phyloP scores from a whole-genome alignment of 257 asterid genomes.

The Solanum microdontum region DNA sequence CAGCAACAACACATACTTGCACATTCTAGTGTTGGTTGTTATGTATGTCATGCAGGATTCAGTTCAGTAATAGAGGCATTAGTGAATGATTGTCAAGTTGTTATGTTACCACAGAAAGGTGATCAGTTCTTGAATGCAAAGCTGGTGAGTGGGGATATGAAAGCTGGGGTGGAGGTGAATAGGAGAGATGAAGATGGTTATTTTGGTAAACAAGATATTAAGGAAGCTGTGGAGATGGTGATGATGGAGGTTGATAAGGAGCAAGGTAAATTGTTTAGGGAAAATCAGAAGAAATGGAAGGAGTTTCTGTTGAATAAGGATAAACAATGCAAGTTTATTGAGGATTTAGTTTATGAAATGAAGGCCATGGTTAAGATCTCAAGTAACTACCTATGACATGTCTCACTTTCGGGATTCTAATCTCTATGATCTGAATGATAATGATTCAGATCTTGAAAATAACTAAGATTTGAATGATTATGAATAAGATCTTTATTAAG shows the following conservation, averaged over 20 bases:
- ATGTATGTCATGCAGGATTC: conserved; percentile 39
- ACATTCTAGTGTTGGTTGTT: conserved; percentile 34
- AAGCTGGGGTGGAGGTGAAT: conserved; percentile 40
- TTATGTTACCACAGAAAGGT: conserved; percentile 35
- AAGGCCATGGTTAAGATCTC: conserved; percentile 1
- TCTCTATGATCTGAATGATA: too few species aligned
- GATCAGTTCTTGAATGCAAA: conserved; percentile 32
- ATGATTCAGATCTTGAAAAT: too few species aligned
- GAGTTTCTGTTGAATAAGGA: conserved; percentile 22
- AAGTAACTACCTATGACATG: background rate
- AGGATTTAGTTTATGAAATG: conserved; percentile 25
- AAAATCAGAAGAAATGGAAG: conserved; percentile 32
- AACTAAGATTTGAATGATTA: too few species aligned
- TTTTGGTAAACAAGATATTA: conserved; percentile 24
- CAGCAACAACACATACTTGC: conserved; percentile 46
- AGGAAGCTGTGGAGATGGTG: conserved; percentile 22
- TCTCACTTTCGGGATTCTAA: background rate
- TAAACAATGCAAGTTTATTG: conserved; percentile 20
- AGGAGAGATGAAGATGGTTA: conserved; percentile 49
- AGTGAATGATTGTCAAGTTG: conserved; percentile 40
- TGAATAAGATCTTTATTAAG: too few species aligned
- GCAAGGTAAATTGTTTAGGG: conserved; percentile 13
- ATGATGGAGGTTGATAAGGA: conserved; percentile 10
- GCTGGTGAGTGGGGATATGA: conserved; percentile 31
- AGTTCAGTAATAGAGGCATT: conserved; percentile 45